These are phyloP conservation scores for Cladorrhinum sp. DNA, from an alignment of 2,329 filamentous ascomycete genomes.

Conservation along the genomic window DNA sequence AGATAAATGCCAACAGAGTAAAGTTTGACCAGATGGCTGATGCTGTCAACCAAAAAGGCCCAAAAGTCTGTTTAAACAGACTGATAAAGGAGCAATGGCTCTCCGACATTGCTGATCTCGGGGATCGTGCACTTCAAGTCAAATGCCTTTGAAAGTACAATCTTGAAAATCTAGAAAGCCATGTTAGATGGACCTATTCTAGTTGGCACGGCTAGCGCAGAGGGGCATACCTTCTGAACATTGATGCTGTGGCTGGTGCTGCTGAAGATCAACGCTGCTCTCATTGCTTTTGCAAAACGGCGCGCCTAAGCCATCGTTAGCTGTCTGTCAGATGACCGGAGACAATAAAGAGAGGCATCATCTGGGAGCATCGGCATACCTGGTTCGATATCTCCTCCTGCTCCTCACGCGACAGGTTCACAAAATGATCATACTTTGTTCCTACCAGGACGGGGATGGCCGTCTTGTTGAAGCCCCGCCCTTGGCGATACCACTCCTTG, in stretches of 20 bases:
- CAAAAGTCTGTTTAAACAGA: constrained; percentile 41
- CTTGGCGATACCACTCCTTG: constrained; percentile 99
- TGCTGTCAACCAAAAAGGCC: neutral
- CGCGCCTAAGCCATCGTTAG: constrained; percentile 62
- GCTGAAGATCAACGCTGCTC: constrained; percentile 94
- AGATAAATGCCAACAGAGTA: neutral
- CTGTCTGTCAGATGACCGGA: neutral
- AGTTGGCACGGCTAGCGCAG: neutral
- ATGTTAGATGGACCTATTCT: constrained; percentile 8
- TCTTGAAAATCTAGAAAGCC: constrained; percentile 88
- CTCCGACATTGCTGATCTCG: constrained; percentile 96
- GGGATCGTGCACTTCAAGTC: constrained; percentile 98
- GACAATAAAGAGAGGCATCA: neutral
- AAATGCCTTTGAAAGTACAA: constrained; percentile 96
- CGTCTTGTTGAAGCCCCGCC: constrained; percentile 98
- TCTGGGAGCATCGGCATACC: constrained; percentile 46
- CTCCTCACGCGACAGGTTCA: constrained; percentile 95
- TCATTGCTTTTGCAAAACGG: constrained; percentile 97
- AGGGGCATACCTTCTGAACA: constrained; percentile 76
- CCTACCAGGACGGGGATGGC: constrained; percentile 97
- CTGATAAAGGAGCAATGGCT: constrained; percentile 90
- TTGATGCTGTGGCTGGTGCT: constrained; percentile 99
- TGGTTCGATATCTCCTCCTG: constrained; percentile 98
- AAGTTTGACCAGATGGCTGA: neutral
- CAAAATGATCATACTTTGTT: constrained; percentile 98